phyloP scores from a whole-genome alignment of 306 rosid species.

The Arachis stenosperma region DNA sequence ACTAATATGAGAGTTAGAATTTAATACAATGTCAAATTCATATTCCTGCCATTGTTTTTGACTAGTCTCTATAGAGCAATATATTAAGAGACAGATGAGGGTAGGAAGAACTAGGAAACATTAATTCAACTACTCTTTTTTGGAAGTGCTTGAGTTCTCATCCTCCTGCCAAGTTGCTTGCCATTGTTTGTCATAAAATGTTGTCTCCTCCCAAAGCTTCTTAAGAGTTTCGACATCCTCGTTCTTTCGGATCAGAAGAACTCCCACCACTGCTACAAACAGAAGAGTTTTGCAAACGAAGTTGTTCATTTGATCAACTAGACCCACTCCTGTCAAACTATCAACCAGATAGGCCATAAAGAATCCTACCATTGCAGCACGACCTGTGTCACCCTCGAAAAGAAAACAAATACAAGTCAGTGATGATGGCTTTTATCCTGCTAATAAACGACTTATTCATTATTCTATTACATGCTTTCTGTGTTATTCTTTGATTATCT shows the following conservation, averaged over 20 bases:
- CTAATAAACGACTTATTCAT: too few relatives aligned
- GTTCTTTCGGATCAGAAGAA: slow-evolving; percentile 88
- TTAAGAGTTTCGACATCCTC: slow-evolving; percentile 82
- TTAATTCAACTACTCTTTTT: slow-evolving; percentile 51
- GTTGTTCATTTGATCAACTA: slow-evolving; percentile 94
- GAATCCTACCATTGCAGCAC: slow-evolving; percentile 64
- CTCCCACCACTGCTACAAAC: slow-evolving; percentile 84
- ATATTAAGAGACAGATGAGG: slow-evolving; percentile 17
- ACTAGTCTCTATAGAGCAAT: slow-evolving; percentile 24
- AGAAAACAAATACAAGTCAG: slow-evolving; percentile 22
- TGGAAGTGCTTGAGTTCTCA: slow-evolving; percentile 57
- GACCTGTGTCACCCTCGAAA: slow-evolving; percentile 40
- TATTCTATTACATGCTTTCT: too few relatives aligned
- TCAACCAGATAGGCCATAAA: slow-evolving; percentile 96
- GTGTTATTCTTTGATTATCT: too few relatives aligned
- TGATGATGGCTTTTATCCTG: neutral
- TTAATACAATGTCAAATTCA: slow-evolving; percentile 34
- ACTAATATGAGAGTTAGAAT: slow-evolving; percentile 24
- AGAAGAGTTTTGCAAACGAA: slow-evolving; percentile 92
- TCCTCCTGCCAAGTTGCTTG: slow-evolving; percentile 99
- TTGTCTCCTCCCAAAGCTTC: slow-evolving; percentile 89
- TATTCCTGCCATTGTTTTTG: slow-evolving; percentile 38
- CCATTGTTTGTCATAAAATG: slow-evolving; percentile 98
- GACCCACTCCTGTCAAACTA: slow-evolving; percentile 98
- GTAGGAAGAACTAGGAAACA: slow-evolving; percentile 25